Conservation (phyloP, 164 flowering plant genomes). For the Pachysandra terminalis region DNA sequence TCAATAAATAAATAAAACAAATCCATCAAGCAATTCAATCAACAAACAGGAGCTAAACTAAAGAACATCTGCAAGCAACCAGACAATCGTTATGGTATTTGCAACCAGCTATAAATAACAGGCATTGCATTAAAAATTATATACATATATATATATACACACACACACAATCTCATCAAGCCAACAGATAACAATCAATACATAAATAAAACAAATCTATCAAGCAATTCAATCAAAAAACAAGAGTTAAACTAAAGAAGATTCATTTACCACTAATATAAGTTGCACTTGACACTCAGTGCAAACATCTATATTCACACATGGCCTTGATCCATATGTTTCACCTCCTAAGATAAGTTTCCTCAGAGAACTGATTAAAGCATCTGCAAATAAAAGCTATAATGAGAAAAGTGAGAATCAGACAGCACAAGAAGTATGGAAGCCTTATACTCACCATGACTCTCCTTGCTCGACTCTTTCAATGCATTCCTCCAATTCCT, state of each 20-base stretch:
- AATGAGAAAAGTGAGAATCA: neutral
- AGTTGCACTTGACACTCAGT: conserved; percentile 81
- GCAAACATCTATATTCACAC: conserved; percentile 73
- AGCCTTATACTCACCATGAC: conserved; percentile 36
- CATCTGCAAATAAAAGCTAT: conserved; percentile 37
- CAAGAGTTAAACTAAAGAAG: conserved; percentile 1
- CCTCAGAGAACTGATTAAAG: conserved; percentile 50
- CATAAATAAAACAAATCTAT: neutral
- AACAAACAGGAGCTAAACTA: conserved; percentile 7
- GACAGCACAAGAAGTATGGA: neutral
- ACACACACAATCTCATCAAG: no score
- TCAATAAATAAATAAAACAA: conserved; percentile 23
- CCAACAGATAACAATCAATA: no score
- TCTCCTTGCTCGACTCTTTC: conserved; percentile 27
- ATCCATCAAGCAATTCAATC: conserved; percentile 1
- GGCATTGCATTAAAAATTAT: no score
- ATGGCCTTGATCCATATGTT: conserved; percentile 64
- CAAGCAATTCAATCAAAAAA: conserved; percentile 7
- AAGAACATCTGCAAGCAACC: conserved; percentile 38
- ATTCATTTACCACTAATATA: conserved; percentile 48
- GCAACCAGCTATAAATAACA: neutral
- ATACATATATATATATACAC: no score
- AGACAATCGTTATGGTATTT: neutral
- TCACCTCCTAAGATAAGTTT: conserved; percentile 55
- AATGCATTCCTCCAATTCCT: conserved; percentile 60